These are phyloP conservation scores for Mariannaea sp. DNA, from an alignment of 2,329 filamentous ascomycete species.

Conservation along the genomic window DNA sequence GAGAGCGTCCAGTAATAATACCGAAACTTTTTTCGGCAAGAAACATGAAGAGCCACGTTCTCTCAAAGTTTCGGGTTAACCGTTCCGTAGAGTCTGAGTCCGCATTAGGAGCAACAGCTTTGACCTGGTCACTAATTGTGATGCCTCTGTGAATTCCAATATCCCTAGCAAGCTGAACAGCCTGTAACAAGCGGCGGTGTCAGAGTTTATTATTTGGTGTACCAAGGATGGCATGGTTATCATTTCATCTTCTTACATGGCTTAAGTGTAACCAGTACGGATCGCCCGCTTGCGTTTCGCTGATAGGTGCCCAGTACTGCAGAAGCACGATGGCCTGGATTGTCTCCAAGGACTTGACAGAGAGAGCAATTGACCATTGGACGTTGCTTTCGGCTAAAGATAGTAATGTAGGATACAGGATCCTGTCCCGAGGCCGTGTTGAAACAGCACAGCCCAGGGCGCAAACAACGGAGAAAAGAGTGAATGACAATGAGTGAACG, in stretches of 20 bases:
- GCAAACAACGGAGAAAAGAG: conserved; percentile 34
- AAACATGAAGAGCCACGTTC: conserved; percentile 23
- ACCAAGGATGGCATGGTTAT: not conserved
- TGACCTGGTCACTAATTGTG: conserved; percentile 28
- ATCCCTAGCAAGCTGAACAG: conserved; percentile 32
- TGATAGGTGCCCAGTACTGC: conserved; percentile 34
- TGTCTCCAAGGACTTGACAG: conserved; percentile 34
- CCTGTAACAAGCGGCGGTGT: conserved; percentile 7
- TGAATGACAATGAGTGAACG: conserved; percentile 33
- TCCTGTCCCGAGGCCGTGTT: conserved; percentile 29
- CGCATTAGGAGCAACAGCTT: conserved; percentile 10
- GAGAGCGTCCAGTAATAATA: conserved; percentile 18
- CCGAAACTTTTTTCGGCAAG: conserved; percentile 25
- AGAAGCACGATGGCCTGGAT: conserved; percentile 34
- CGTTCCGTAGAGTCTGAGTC: conserved; percentile 15
- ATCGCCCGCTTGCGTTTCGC: conserved; percentile 28
- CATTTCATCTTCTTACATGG: conserved; percentile 20
- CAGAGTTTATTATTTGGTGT: not conserved
- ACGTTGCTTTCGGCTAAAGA: conserved; percentile 34
- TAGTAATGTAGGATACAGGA: conserved; percentile 29
- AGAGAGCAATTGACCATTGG: conserved; percentile 35
- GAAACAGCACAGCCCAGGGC: conserved; percentile 36
- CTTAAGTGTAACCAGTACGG: conserved; percentile 35
- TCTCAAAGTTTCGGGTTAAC: conserved; percentile 17
- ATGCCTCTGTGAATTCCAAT: conserved; percentile 29